Conservation (phyloP, 2,329 filamentous ascomycete genomes). For the Exophiala sideris region DNA sequence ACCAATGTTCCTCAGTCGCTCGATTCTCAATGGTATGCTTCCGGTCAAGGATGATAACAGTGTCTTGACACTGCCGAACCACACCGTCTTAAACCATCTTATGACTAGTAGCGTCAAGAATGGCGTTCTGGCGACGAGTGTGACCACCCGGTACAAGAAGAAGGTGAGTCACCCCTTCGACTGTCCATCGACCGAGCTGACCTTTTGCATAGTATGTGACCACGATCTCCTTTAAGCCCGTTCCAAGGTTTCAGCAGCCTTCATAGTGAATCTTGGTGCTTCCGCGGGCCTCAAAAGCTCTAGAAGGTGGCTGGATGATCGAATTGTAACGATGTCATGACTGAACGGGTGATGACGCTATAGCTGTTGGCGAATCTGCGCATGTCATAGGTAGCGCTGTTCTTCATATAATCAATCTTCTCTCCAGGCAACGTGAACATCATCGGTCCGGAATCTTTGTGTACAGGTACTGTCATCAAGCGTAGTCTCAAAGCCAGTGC, state of each 20-base stretch:
- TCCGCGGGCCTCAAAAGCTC: too few species aligned
- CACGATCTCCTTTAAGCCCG: slow-evolving; percentile 95
- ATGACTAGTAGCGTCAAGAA: slow-evolving; percentile 98
- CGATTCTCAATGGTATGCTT: slow-evolving; percentile 85
- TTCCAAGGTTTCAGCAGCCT: slow-evolving; percentile 37
- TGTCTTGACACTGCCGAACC: slow-evolving; percentile 93
- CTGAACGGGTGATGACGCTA: background rate
- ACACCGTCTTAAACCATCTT: slow-evolving; percentile 93
- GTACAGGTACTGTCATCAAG: slow-evolving; percentile 81
- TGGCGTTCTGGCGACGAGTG: slow-evolving; percentile 88
- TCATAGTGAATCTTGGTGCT: background rate
- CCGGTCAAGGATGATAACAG: slow-evolving; percentile 98
- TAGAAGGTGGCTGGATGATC: too few species aligned
- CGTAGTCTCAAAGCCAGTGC: slow-evolving; percentile 70
- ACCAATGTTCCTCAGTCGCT: slow-evolving; percentile 88
- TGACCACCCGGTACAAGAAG: slow-evolving; percentile 93
- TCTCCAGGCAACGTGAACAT: slow-evolving; percentile 76
- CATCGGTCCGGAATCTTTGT: slow-evolving; percentile 77
- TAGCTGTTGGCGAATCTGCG: background rate
- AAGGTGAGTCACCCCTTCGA: slow-evolving; percentile 51
- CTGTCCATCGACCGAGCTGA: background rate
- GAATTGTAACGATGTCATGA: background rate
- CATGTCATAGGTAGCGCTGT: too few species aligned
- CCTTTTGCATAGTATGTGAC: slow-evolving; percentile 73
- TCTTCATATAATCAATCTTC: slow-evolving; percentile 42